Base-by-base conservation (phyloP, 768 basidiomycete species). In the Mycena vulgaris region DNA sequence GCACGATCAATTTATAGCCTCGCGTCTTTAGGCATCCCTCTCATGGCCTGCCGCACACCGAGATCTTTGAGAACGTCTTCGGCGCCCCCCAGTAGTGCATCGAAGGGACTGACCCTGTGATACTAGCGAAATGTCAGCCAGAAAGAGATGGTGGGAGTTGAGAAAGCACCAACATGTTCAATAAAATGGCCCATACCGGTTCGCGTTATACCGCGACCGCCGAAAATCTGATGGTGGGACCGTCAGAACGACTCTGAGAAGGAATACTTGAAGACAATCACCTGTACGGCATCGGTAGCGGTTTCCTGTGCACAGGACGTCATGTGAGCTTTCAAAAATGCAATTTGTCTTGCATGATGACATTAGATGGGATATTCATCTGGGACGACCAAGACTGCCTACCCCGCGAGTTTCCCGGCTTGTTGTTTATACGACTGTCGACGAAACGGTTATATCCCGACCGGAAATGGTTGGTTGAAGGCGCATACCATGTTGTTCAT, bases 121-220 rank as follows among this genome's bases (percentile, higher is more conserved):
- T 28, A 68, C 21, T 27, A n/a, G 5, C 14, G 14, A 37, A n/a
- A 47, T 42, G 59, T 31, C 35, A 40, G 63, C 35, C 47, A 37
- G 11, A 52, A 49, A n/a, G 16, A 37, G 33, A 17, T 27, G 68
- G 78, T 79, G 21, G 47, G 33, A 40, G 33, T 28, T 28, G 49
- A 33, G 33, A n/a, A 53, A 21, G 45, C 17, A 66, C 48, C 42
- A 53, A 42, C n/a, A 75, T 93, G 92, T 80, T 95, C 94, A 56
- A 94, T 88, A 75, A 86, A 87, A 63, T 83, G 84, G 42, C 94
- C 94, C 93, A 95, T 94, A 21, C 95, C 94, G 2, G 89, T 90
- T 78, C 89, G 88, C 4, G 95, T 96, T 57, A 97, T 89, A 28
- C 93, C 95, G 62, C 95, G 89, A 21, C 95, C 95, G 75, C 95